A percentile compares a stretch with the other conserved stretches of the same genome.
These are phyloP conservation scores for Globisporangium spinosum DNA, from an alignment of 352 stramenopile species.

Conservation along the genomic window DNA sequence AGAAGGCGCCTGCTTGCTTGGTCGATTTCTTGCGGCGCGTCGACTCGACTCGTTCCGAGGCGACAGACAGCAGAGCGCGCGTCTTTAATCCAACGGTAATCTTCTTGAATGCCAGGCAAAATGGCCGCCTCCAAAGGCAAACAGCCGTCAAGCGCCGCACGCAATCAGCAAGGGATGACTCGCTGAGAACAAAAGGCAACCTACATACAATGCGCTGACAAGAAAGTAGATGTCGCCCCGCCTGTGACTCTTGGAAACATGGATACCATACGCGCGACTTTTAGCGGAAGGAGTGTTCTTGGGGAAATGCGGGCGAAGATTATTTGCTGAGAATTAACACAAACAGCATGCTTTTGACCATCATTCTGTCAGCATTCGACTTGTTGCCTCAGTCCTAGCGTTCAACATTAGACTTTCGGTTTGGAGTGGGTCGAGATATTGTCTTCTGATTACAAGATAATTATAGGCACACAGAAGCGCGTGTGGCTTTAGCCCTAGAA, in stretches of 20 bases:
- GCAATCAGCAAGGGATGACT: neutral
- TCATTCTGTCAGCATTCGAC: neutral
- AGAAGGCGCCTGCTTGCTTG: neutral
- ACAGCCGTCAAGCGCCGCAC: slow-evolving; percentile 4
- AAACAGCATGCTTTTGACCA: neutral
- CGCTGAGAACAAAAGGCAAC: slow-evolving; percentile 10
- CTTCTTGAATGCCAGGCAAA: slow-evolving; percentile 10
- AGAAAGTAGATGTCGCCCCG: slow-evolving; percentile 2
- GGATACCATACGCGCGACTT: neutral
- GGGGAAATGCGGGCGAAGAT: neutral
- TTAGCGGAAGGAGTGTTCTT: neutral
- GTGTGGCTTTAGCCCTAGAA: neutral
- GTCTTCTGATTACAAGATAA: neutral
- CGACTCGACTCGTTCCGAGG: neutral
- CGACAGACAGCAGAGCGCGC: neutral
- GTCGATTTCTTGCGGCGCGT: neutral
- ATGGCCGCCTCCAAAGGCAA: no score
- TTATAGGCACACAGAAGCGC: neutral
- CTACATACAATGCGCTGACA: neutral
- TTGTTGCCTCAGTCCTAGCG: neutral
- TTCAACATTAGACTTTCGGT: neutral
- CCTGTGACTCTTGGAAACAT: neutral
- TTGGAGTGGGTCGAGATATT: neutral
- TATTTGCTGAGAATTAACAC: neutral
- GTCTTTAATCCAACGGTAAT: neutral